A percentile compares a stretch with the other conserved stretches of the same genome.
phyloP scores from a whole-genome alignment of 2,329 filamentous ascomycete species.

The Pseudogymnoascus sp. region DNA sequence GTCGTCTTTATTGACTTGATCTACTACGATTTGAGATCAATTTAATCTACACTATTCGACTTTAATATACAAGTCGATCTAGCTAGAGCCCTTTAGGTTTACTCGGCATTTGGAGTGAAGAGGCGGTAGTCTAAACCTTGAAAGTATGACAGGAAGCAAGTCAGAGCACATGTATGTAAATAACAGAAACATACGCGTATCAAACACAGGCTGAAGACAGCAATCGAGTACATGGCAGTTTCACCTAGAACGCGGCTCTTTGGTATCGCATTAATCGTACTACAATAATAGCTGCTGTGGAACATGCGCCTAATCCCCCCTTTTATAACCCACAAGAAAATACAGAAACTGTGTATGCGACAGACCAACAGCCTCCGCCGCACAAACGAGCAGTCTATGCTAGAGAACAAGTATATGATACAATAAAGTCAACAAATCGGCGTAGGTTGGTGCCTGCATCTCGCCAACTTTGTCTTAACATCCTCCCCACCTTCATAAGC shows the following conservation, averaged over 20 bases:
- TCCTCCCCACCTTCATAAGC: not conserved
- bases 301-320: slow-evolving; percentile 6
- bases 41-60: not conserved
- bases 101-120: not conserved
- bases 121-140: not conserved
- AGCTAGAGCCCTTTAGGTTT: not conserved
- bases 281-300: not conserved
- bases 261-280: slow-evolving; percentile 6
- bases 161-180: not conserved
- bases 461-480: not conserved
- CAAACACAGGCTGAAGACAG: not conserved
- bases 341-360: not conserved
- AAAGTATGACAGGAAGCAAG: not conserved
- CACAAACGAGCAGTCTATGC: slow-evolving; percentile 1
- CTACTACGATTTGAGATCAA: not conserved
- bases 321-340: slow-evolving; percentile 4
- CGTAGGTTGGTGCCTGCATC: slow-evolving; percentile 1
- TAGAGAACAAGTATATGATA: slow-evolving; percentile 7
- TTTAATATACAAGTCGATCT: not conserved
- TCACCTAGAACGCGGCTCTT: not conserved
- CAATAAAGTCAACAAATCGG: not conserved
- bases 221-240: not conserved
- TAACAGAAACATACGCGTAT: not conserved
- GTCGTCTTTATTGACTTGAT: not conserved
- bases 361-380: not conserved